phyloP scores from a whole-genome alignment of 2,329 filamentous ascomycete genomes.

The Hypoxylon rubiginosum region DNA sequence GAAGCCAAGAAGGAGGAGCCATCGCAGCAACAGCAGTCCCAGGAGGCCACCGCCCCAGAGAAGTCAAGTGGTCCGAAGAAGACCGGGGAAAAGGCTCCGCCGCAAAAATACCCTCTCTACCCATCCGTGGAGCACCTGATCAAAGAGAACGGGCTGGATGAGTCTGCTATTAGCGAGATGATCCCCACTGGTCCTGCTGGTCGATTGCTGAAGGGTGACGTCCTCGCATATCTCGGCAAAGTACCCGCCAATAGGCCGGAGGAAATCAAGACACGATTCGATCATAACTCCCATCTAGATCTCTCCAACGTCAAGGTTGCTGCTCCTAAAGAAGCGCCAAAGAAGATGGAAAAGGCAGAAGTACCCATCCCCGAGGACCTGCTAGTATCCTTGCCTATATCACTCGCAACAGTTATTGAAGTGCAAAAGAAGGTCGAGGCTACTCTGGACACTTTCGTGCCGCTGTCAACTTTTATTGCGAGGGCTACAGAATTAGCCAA shows the following conservation, averaged over 20 bases:
- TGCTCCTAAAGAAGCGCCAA: constrained; percentile 58
- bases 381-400: constrained; percentile 80
- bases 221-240: constrained; percentile 87
- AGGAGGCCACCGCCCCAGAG: constrained; percentile 50
- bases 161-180: constrained; percentile 83
- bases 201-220: constrained; percentile 93
- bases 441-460: constrained; percentile 82
- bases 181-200: constrained; percentile 89
- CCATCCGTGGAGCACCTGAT: constrained; percentile 89
- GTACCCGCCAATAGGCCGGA: constrained; percentile 80
- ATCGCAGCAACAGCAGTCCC: constrained; percentile 44
- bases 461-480: constrained; percentile 87
- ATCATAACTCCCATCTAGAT: constrained; percentile 85
- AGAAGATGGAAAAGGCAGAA: constrained; percentile 54
- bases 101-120: constrained; percentile 79
- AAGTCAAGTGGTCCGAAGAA: constrained; percentile 54
- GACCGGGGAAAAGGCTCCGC: constrained; percentile 65
- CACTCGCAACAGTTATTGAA: constrained; percentile 81
- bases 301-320: constrained; percentile 94
- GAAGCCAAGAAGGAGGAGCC: constrained; percentile 51
- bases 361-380: constrained; percentile 62
- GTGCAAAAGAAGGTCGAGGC: constrained; percentile 85
- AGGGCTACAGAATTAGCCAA: constrained; percentile 90
- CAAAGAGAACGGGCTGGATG: constrained; percentile 81
- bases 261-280: constrained; percentile 77